phyloP scores from a whole-genome alignment of 108 stramenopile species.

The Nitzschia palea region DNA sequence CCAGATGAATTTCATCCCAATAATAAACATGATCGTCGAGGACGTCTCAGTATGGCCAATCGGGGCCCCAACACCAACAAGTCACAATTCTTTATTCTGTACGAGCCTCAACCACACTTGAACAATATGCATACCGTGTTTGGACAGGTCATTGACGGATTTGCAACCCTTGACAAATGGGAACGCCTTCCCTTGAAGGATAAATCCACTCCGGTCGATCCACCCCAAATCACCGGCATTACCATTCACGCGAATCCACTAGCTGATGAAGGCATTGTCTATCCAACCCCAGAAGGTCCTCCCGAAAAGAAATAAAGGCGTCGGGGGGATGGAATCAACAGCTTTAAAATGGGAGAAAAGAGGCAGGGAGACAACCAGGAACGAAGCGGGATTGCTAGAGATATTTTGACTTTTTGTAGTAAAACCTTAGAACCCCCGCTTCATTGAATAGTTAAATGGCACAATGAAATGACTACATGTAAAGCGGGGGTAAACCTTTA shows the following conservation, averaged over 20 bases:
- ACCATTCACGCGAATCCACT: conserved; percentile 98
- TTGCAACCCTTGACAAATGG: conserved; percentile 93
- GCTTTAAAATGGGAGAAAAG: background rate
- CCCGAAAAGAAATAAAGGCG: conserved; percentile 71
- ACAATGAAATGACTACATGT: too few species aligned
- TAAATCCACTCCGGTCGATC: conserved; percentile 82
- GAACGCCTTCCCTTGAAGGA: conserved; percentile 89
- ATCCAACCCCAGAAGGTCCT: conserved; percentile 74
- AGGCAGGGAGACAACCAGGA: background rate
- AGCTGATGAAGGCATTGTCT: conserved; percentile 85
- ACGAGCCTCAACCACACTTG: conserved; percentile 91
- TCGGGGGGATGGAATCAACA: too few species aligned
- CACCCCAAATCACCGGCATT: conserved; percentile 80
- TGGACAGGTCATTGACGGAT: conserved; percentile 92
- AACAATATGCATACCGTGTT: conserved; percentile 97
- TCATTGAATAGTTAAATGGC: too few species aligned
- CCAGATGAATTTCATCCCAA: conserved; percentile 95
- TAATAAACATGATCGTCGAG: conserved; percentile 86
- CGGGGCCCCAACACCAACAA: conserved; percentile 89
- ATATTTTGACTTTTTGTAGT: too few species aligned
- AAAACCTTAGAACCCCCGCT: too few species aligned
- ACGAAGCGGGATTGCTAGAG: too few species aligned
- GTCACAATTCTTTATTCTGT: conserved; percentile 95
- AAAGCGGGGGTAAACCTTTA: too few species aligned
- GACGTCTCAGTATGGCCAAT: conserved; percentile 94